Evolutionary conservation across 2,329 filamentous ascomycete genomes (phyloP), one percentile per base, ranked within the genome.

Genomic region (Rutstroemia sp.): DNA sequence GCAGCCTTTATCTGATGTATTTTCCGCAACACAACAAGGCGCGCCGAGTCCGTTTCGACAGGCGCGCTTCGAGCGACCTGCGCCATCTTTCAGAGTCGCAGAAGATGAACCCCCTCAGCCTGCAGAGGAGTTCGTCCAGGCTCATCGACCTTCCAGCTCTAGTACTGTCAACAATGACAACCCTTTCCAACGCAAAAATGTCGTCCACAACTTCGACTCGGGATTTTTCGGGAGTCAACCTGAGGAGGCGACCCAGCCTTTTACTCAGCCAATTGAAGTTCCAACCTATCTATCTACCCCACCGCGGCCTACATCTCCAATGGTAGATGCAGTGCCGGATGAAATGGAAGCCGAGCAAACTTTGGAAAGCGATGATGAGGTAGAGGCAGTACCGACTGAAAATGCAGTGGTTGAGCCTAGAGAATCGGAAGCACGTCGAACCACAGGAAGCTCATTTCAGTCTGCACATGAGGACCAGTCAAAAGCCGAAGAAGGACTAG

Each of bases 161-260:
- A 27, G 39, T n/a, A 49, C 51, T 48, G 16, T 58, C 9, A 53
- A 57, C 4, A 48, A 47, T 38, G 52, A 64, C 12, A 49, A 58
- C 21, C 51, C 54, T 42, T 63, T 60, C 14, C 61, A 60, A 37
- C 61, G 51, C 12, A 66, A 68, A 39, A 61, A 67, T n/a, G 58
- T 68, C n/a, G 67, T 73, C 19, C 67, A 64, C 23, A 41, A 59
- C 9, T 74, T 75, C 1, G 86, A 89, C 64, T 89, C 87, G 37
- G 86, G 87, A 27, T 89, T 89, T 65, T 83, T 88, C 72, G 86
- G 84, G 48, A 87, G 84, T 64, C 82, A 85, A 63, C 51, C 63
- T 37, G 50, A 57, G 6, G 55, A 30, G 58, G 63, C 45, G 55
- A 61, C 38, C 57, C 63, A 48, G 55, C 51, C 21, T 38, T 57